Conservation (phyloP, 495 filamentous ascomycete genomes). For the Achaetomiella virescens region DNA sequence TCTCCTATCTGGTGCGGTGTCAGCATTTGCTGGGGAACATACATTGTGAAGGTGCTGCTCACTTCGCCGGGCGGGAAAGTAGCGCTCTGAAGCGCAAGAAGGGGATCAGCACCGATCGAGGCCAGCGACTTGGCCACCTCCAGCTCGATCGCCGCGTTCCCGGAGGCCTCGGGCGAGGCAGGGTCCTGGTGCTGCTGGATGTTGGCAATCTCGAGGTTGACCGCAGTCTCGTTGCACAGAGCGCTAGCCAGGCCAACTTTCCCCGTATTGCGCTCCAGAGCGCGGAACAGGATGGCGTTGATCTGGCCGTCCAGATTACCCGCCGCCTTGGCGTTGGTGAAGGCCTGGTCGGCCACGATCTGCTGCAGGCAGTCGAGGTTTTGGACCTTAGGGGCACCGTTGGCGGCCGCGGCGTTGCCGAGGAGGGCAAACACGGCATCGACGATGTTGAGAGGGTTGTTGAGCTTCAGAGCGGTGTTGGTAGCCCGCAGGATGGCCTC, state of each 20-base stretch:
- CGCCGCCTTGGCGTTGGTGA: slow-evolving; percentile 61
- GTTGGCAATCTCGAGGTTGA: slow-evolving; percentile 62
- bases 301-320: slow-evolving; percentile 50
- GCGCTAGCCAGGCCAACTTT: slow-evolving; percentile 49
- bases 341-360: slow-evolving; percentile 61
- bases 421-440: slow-evolving; percentile 60
- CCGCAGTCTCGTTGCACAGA: slow-evolving; percentile 52
- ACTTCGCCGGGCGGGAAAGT: slow-evolving; percentile 56
- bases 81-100: slow-evolving; percentile 47
- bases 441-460: slow-evolving; percentile 55
- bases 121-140: slow-evolving; percentile 50
- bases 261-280: slow-evolving; percentile 58
- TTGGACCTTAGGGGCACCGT: slow-evolving; percentile 50
- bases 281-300: slow-evolving; percentile 55
- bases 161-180: slow-evolving; percentile 45
- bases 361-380: slow-evolving; percentile 62
- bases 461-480: slow-evolving; percentile 41
- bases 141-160: slow-evolving; percentile 51
- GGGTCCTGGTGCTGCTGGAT: slow-evolving; percentile 63
- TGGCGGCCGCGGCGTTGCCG: slow-evolving; percentile 53
- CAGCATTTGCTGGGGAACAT: neutral
- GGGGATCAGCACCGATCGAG: slow-evolving; percentile 52
- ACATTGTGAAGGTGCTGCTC: slow-evolving; percentile 3
- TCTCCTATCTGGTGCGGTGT: slow-evolving; percentile 42
- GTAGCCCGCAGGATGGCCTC: slow-evolving; percentile 45